Base-by-base conservation (phyloP, 805 yeast genomes). In the Saccharomycopsis selenospora region DNA sequence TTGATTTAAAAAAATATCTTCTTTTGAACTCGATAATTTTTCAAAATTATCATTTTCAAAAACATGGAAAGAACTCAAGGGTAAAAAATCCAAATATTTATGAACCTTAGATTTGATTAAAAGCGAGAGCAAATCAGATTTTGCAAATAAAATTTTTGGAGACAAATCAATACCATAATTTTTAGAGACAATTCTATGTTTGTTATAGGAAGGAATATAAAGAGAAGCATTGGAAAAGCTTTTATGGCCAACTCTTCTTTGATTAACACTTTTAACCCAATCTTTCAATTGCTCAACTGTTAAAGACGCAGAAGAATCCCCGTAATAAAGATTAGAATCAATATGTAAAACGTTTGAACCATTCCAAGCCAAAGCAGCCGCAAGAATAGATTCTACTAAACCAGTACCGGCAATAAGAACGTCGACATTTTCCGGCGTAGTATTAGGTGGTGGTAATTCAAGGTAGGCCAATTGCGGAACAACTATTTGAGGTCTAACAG, bases 321-420 rank as follows among this genome's bases (percentile, higher is more conserved):
- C 99, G 59, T 93, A 93, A 62, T 86, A 82, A 25, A 79, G 73
- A 60, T 89, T 84, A 40, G 80, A 71, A 63, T 93, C 99, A 26
- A 93, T 79, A 61, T 93, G 99, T 40, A 93, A 69, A 6, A 93
- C 97, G 55, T 76, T 80, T n/a, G 93, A 80, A n/a, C 99, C 99
- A 58, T 88, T 96, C 98, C 99, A 93, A 10, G 97, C 84, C 42
- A 93, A 71, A 0, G 97, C 91, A 10, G 97, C 95, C 0, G 98
- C 96, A 43, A 89, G 66, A 10, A 93, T 80, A 56, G 88, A 79
- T 63, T 93, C 96, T 2, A 81, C 82, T 38, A 93, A 71, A 3
- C 98, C 98, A 0, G 99, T 91, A 30, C 99, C 99, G 55, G 85
- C 79, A 48, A 93, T 85, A 26, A 93, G 72, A 11, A 93, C 95